Evolutionary conservation across 2,329 filamentous ascomycete species (phyloP).

Genomic region (Grosmannia penicillata): DNA sequence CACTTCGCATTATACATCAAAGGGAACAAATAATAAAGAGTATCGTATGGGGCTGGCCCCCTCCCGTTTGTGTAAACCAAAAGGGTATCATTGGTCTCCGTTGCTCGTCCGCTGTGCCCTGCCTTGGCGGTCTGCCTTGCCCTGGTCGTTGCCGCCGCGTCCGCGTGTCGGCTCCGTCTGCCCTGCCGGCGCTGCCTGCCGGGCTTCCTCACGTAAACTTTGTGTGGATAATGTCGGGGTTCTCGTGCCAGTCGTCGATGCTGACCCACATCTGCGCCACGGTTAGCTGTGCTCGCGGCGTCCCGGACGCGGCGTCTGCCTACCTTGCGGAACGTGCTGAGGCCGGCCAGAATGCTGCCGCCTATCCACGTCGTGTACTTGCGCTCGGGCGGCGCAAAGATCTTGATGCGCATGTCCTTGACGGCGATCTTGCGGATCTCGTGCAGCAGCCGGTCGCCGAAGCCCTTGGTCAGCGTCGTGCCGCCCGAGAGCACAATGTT

Average conservation of each 20-base stretch:
- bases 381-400: conserved; percentile 90
- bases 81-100: conserved; percentile 9
- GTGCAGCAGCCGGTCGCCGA: conserved; percentile 79
- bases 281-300: too few species aligned
- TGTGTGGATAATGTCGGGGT: conserved; percentile 95
- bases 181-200: background rate
- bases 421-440: conserved; percentile 89
- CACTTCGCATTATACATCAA: background rate
- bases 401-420: conserved; percentile 99
- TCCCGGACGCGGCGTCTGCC: too few species aligned
- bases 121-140: background rate
- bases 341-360: conserved; percentile 85
- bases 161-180: background rate
- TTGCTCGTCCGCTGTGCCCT: background rate
- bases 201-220: conserved; percentile 60
- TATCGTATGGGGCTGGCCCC: background rate
- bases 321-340: conserved; percentile 98
- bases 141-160: background rate
- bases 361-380: conserved; percentile 99
- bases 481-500: conserved; percentile 97
- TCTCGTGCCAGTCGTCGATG: conserved; percentile 99
- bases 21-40: background rate
- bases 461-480: conserved; percentile 91
- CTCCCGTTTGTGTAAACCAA: conserved; percentile 8
- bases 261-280: conserved; percentile 97